Evolutionary conservation across 2,329 filamentous ascomycete genomes (phyloP).

Genomic region (Diaporthe velutina): DNA sequence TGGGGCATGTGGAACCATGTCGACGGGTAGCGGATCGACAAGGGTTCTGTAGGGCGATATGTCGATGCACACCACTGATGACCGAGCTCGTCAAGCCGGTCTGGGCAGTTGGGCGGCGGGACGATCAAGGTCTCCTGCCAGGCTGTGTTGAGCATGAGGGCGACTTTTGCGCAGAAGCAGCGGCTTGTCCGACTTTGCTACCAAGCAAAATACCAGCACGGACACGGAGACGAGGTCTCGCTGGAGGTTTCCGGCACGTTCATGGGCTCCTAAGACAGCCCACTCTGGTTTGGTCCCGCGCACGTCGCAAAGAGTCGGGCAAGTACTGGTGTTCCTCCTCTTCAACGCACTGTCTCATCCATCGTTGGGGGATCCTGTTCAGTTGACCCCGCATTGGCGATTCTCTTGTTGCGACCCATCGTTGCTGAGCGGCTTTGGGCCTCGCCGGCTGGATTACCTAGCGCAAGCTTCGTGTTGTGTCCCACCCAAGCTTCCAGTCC

Average conservation of each 20-base stretch:
- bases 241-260: background rate
- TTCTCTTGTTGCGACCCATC: conserved; percentile 7
- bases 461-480: conserved; percentile 9
- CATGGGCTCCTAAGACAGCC: conserved; percentile 14
- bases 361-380: background rate
- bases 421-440: background rate
- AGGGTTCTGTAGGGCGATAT: background rate
- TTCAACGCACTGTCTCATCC: background rate
- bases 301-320: background rate
- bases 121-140: background rate
- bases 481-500: background rate
- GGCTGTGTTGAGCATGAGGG: background rate
- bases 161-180: background rate
- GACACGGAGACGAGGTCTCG: background rate
- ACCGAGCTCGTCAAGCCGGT: background rate
- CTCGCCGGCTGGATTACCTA: conserved; percentile 1
- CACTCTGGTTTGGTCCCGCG: background rate
- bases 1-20: background rate
- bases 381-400: background rate
- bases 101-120: conserved; percentile 8
- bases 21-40: background rate
- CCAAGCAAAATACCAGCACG: background rate
- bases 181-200: background rate
- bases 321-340: conserved; percentile 23
- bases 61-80: background rate